These are phyloP conservation scores for Chamaecyparis obtusa DNA, from an alignment of 75 land plant genomes.

Conservation along the genomic window DNA sequence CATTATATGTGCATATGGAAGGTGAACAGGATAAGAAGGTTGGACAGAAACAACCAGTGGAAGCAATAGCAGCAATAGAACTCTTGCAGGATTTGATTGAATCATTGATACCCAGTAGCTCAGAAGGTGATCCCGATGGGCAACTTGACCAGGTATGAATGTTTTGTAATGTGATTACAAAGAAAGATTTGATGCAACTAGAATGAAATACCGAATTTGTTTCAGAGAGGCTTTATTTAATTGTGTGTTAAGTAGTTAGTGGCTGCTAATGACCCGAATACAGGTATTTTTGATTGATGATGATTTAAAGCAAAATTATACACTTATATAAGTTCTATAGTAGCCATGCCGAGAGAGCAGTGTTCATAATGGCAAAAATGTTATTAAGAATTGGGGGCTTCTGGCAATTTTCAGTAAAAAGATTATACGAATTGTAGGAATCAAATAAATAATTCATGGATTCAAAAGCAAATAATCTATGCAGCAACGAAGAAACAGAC, in stretches of 20 bases:
- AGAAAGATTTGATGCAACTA: background rate
- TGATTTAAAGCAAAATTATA: background rate
- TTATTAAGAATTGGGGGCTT: background rate
- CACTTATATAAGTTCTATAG: background rate
- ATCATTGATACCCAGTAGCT: background rate
- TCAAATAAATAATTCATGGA: background rate
- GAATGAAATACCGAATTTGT: background rate
- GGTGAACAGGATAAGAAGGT: background rate
- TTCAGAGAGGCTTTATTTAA: no score
- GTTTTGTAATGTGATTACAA: background rate
- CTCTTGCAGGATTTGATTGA: background rate
- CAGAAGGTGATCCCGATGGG: background rate
- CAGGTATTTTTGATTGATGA: background rate
- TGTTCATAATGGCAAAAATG: background rate
- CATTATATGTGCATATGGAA: background rate
- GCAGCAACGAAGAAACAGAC: background rate
- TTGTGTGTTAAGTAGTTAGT: background rate
- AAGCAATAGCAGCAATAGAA: background rate
- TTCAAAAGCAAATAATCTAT: background rate
- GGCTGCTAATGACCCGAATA: background rate
- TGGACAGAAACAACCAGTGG: background rate
- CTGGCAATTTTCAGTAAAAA: background rate
- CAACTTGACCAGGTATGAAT: background rate
- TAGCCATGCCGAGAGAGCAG: background rate
- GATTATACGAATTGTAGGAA: background rate